A percentile compares a stretch with the other conserved stretches of the same genome.
Evolutionary conservation across 306 rosid species (phyloP).

Genomic region (Arachis hypogaea): DNA sequence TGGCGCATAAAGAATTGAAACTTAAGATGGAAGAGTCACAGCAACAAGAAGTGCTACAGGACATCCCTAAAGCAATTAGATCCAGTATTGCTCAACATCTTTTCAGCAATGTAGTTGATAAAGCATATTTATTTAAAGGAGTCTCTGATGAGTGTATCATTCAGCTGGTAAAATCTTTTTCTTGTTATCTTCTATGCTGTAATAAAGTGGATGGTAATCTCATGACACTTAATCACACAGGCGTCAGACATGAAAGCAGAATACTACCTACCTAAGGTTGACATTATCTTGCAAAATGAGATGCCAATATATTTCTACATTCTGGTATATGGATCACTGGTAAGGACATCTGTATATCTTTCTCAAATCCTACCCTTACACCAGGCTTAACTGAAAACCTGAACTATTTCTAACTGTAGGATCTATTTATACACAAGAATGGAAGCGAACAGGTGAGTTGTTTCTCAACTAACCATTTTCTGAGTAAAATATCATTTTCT

Average conservation of each 20-base stretch:
- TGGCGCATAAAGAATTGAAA: conserved; percentile 82
- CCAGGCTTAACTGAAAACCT: conserved; percentile 26
- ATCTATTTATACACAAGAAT: conserved; percentile 61
- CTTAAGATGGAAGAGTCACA: conserved; percentile 83
- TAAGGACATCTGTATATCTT: conserved; percentile 42
- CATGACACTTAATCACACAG: conserved; percentile 48
- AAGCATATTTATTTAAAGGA: conserved; percentile 72
- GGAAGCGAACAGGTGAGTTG: conserved; percentile 79
- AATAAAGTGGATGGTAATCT: conserved; percentile 18
- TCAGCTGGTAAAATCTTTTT: conserved; percentile 57
- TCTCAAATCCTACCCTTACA: conserved; percentile 29
- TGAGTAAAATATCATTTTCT: conserved; percentile 23
- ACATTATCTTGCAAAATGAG: conserved; percentile 80
- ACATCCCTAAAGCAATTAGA: conserved; percentile 81
- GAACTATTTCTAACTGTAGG: conserved; percentile 63
- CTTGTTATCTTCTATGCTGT: conserved; percentile 6
- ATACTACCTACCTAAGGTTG: conserved; percentile 85
- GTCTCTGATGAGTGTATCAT: conserved; percentile 68
- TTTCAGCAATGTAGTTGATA: conserved; percentile 59
- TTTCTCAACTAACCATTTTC: conserved; percentile 25
- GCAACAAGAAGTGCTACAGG: conserved; percentile 72
- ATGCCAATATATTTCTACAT: conserved; percentile 79
- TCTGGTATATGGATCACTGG: conserved; percentile 81
- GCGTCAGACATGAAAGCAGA: conserved; percentile 84
- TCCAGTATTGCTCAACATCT: conserved; percentile 78